These are phyloP conservation scores for Castanea sativa DNA, from an alignment of 306 rosid genomes.

Conservation along the genomic window DNA sequence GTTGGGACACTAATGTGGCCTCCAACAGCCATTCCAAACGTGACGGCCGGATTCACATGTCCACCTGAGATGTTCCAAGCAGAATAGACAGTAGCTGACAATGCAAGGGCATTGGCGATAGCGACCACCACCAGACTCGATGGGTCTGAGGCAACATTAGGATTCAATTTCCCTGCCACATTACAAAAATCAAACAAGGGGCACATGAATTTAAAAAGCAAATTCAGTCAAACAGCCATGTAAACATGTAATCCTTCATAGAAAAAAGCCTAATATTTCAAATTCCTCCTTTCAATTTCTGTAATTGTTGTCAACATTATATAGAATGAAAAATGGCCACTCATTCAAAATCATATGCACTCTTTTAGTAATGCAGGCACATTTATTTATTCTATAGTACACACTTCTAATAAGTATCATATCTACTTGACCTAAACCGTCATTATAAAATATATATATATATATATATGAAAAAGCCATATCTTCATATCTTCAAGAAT, in stretches of 20 bases:
- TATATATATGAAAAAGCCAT: too few relatives aligned
- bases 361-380: too few relatives aligned
- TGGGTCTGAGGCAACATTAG: constrained; percentile 52
- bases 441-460: too few relatives aligned
- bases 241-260: not conserved
- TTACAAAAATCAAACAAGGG: not conserved
- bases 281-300: too few relatives aligned
- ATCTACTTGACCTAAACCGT: too few relatives aligned
- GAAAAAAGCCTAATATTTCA: too few relatives aligned
- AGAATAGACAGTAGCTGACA: constrained; percentile 50
- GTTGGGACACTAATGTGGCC: constrained; percentile 74
- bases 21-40: constrained; percentile 75
- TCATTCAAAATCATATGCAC: too few relatives aligned
- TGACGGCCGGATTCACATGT: constrained; percentile 85
- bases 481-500: too few relatives aligned
- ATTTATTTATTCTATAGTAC: too few relatives aligned
- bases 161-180: constrained; percentile 64
- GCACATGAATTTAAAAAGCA: not conserved
- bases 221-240: not conserved
- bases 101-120: constrained; percentile 52
- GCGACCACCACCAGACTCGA: constrained; percentile 56
- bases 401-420: too few relatives aligned
- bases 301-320: too few relatives aligned
- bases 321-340: too few relatives aligned
- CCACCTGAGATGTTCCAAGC: constrained; percentile 75